These are phyloP conservation scores for Cyberlindnera saturnus DNA, from an alignment of 805 yeast genomes.

Conservation along the genomic window DNA sequence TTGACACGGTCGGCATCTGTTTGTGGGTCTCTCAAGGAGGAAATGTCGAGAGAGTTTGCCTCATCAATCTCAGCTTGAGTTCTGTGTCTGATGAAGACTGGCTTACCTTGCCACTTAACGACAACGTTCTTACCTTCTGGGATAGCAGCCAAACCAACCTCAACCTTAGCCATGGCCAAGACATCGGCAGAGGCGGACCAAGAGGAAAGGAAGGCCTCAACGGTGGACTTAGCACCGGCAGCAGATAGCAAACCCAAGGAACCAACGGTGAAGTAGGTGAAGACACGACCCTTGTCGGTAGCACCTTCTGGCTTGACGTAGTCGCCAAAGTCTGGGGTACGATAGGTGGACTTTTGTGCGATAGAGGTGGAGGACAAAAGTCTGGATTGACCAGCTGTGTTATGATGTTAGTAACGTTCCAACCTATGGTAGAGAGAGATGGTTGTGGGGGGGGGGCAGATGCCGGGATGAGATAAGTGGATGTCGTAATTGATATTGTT, in stretches of 20 bases:
- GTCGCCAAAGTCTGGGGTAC: conserved; percentile 84
- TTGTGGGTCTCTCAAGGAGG: conserved; percentile 89
- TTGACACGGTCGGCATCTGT: conserved; percentile 87
- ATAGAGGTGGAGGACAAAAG: conserved; percentile 32
- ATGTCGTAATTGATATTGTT: too few species aligned
- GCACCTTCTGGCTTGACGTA: conserved; percentile 68
- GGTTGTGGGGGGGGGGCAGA: not conserved
- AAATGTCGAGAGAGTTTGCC: conserved; percentile 79
- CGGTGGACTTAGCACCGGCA: conserved; percentile 94
- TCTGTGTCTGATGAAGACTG: conserved; percentile 99
- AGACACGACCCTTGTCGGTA: conserved; percentile 75
- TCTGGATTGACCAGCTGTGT: conserved; percentile 23
- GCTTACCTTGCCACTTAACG: conserved; percentile 99
- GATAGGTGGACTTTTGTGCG: conserved; percentile 66
- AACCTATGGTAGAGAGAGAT: not conserved
- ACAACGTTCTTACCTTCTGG: conserved; percentile 98
- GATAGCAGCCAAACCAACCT: conserved; percentile 85
- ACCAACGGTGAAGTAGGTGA: conserved; percentile 97
- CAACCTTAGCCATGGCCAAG: conserved; percentile 98
- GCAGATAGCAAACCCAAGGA: conserved; percentile 86
- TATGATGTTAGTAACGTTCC: conserved; percentile 9
- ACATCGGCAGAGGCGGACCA: conserved; percentile 99
- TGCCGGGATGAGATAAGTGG: not conserved
- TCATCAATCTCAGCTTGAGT: conserved; percentile 88
- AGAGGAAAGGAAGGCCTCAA: conserved; percentile 83